These are phyloP conservation scores for Punctularia strigosozonata DNA, from an alignment of 768 basidiomycete genomes.

Conservation along the genomic window DNA sequence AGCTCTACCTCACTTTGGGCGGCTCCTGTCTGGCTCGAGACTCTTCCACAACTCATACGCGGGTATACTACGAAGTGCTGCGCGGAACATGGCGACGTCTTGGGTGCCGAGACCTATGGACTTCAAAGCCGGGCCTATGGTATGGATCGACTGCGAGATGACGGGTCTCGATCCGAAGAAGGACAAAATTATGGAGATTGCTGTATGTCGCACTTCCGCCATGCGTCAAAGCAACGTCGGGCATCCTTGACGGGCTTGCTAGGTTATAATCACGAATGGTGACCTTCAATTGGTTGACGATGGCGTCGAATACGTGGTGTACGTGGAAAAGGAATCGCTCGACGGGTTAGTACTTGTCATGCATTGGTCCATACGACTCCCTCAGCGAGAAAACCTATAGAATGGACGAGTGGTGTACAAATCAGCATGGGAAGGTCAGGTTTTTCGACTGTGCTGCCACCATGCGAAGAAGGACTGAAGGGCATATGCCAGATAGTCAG, in stretches of 20 bases:
- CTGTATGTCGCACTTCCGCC: constrained; percentile 30
- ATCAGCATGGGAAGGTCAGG: constrained; percentile 65
- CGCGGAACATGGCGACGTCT: no score
- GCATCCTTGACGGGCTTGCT: constrained; percentile 3
- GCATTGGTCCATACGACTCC: constrained; percentile 1
- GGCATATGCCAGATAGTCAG: constrained; percentile 46
- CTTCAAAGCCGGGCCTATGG: constrained; percentile 51
- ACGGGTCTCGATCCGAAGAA: constrained; percentile 59
- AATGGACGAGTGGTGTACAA: constrained; percentile 83
- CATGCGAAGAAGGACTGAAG: not conserved
- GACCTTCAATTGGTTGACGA: constrained; percentile 71
- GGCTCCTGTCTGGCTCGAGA: no score
- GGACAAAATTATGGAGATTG: constrained; percentile 74
- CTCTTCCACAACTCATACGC: no score
- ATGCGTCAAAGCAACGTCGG: no score
- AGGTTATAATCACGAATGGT: constrained; percentile 85
- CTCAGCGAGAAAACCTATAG: constrained; percentile 22
- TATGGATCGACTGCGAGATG: constrained; percentile 88
- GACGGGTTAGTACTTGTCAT: constrained; percentile 42
- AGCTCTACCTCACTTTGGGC: no score
- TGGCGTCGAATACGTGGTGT: constrained; percentile 68
- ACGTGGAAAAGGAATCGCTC: constrained; percentile 53
- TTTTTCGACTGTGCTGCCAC: not conserved
- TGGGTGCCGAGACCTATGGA: constrained; percentile 26
- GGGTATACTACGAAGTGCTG: no score